Conservation (phyloP, 106 monocot genomes). For the Dioscorea zingiberensis region DNA sequence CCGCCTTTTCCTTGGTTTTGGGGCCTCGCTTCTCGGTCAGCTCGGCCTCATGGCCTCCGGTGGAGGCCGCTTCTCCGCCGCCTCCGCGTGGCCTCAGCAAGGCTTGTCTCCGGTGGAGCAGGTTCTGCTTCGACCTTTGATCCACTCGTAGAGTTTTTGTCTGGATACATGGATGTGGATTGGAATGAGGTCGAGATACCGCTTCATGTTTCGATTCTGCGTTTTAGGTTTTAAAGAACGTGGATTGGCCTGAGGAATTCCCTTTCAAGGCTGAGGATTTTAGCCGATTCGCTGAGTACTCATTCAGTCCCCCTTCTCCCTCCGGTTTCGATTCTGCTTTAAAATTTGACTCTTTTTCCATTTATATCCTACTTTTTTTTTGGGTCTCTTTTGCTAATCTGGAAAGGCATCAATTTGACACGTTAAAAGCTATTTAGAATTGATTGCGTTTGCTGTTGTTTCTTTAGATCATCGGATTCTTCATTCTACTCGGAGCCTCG, state of each 20-base stretch:
- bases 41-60: conserved; percentile 38
- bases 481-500: conserved; percentile 79
- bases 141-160: background rate
- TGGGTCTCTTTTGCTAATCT: background rate
- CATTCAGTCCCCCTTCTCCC: too few relatives aligned
- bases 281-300: conserved; percentile 79
- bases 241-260: conserved; percentile 88
- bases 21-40: conserved; percentile 35
- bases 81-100: conserved; percentile 49
- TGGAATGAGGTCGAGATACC: too few relatives aligned
- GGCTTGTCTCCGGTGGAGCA: conserved; percentile 71
- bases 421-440: background rate
- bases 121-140: conserved; percentile 21
- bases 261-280: conserved; percentile 94
- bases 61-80: conserved; percentile 21
- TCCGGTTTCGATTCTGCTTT: conserved; percentile 1
- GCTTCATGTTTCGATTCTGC: background rate
- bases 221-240: conserved; percentile 69
- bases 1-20: conserved; percentile 65
- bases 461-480: conserved; percentile 58
- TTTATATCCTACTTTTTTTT: too few relatives aligned
- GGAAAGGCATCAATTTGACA: background rate
- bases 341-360: background rate
- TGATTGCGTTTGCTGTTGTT: background rate
- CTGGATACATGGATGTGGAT: background rate